phyloP scores from a whole-genome alignment of 805 yeast species.

The Yamadazyma endophytica region DNA sequence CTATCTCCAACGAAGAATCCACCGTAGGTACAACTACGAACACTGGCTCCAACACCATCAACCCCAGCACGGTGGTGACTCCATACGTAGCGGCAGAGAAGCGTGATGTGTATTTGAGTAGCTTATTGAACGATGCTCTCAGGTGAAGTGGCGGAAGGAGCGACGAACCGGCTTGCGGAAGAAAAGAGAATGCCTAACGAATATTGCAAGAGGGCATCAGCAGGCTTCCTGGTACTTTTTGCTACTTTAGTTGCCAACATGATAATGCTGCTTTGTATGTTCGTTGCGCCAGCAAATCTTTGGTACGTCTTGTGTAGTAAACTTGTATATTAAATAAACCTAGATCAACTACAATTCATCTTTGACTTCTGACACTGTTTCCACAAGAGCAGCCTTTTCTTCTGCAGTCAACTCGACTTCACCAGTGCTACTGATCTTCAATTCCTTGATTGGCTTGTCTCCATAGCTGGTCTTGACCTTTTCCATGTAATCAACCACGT shows the following conservation, averaged over 20 bases:
- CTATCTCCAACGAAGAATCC: constrained; percentile 5
- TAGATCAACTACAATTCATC: constrained; percentile 10
- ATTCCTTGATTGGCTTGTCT: constrained; percentile 66
- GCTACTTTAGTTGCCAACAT: no score
- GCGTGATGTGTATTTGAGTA: constrained; percentile 5
- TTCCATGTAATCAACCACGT: constrained; percentile 74
- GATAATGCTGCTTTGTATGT: no score
- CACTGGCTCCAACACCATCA: constrained; percentile 5
- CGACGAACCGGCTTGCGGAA: not conserved
- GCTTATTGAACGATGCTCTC: constrained; percentile 6
- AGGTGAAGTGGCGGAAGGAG: not conserved
- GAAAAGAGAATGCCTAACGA: not conserved
- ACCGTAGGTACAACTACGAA: not conserved
- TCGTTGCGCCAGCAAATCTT: no score
- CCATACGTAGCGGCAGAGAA: constrained; percentile 1
- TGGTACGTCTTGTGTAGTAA: no score
- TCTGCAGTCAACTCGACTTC: constrained; percentile 44
- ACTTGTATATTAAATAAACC: not conserved
- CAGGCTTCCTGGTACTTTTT: no score
- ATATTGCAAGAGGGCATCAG: no score
- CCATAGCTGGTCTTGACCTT: constrained; percentile 56
- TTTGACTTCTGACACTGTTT: constrained; percentile 5
- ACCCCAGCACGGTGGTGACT: constrained; percentile 3
- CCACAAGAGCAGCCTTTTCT: constrained; percentile 16
- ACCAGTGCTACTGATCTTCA: constrained; percentile 70